These are phyloP conservation scores for Fusarium nelsonii DNA, from an alignment of 2,329 filamentous ascomycete species.

Conservation along the genomic window DNA sequence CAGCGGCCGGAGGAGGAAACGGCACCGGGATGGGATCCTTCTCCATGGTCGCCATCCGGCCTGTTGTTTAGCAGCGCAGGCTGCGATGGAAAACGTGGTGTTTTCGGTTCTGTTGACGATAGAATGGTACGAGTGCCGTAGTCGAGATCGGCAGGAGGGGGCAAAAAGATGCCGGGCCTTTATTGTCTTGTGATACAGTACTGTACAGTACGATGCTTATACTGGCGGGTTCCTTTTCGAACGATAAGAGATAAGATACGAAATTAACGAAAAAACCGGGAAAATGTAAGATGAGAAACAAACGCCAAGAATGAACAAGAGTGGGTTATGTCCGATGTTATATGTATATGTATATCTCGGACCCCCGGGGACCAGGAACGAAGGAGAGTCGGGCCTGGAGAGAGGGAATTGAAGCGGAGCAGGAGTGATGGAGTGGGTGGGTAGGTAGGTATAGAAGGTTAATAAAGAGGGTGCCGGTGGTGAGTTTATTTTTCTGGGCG, in stretches of 20 bases:
- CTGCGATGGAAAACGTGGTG: slow-evolving; percentile 17
- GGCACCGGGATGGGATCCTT: slow-evolving; percentile 42
- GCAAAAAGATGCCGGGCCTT: slow-evolving; percentile 5
- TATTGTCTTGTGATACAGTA: slow-evolving; percentile 18
- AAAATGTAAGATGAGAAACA: slow-evolving; percentile 24
- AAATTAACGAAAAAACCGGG: slow-evolving; percentile 2
- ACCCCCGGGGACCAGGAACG: not conserved
- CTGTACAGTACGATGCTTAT: not conserved
- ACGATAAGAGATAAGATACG: slow-evolving; percentile 18
- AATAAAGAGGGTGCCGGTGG: slow-evolving; percentile 19
- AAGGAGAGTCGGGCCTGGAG: slow-evolving; percentile 5
- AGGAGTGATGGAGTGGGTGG: slow-evolving; percentile 15
- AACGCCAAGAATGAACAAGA: slow-evolving; percentile 31
- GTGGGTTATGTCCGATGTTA: slow-evolving; percentile 1
- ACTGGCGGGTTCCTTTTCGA: not conserved
- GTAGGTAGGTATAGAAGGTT: slow-evolving; percentile 24
- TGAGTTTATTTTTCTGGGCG: slow-evolving; percentile 27
- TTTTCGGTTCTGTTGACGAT: slow-evolving; percentile 5
- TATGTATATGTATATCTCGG: slow-evolving; percentile 28
- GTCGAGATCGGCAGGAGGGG: slow-evolving; percentile 28
- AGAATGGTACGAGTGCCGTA: slow-evolving; percentile 5
- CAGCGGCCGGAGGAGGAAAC: slow-evolving; percentile 45
- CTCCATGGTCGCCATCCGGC: slow-evolving; percentile 40
- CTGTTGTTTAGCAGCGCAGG: slow-evolving; percentile 21
- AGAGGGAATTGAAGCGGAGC: slow-evolving; percentile 20